A percentile compares a stretch with the other conserved stretches of the same genome.
Conservation (phyloP, 208 protist genomes). For the Acanthamoeba divionensis region DNA sequence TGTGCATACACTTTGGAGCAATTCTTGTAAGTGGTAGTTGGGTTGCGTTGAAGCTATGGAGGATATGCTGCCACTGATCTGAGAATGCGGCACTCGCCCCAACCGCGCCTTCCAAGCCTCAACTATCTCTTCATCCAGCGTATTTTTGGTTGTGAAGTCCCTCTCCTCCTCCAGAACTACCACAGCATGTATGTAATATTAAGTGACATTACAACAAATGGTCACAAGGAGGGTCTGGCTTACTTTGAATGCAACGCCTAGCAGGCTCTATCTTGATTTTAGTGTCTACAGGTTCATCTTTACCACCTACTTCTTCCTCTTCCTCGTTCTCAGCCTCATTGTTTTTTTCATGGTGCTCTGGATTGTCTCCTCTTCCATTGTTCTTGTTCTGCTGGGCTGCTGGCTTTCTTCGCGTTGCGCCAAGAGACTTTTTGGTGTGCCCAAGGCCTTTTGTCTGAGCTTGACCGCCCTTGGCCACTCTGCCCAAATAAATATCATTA, state of each 20-base stretch:
- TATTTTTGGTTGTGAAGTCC: background rate
- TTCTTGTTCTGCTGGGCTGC: too few relatives aligned
- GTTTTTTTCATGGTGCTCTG: background rate
- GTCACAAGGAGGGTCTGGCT: background rate
- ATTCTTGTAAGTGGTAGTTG: background rate
- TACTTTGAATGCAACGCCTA: conserved; percentile 2
- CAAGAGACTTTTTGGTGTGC: too few relatives aligned
- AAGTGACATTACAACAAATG: background rate
- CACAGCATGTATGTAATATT: background rate
- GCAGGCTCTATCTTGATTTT: background rate
- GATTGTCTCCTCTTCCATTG: too few relatives aligned
- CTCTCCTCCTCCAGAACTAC: background rate
- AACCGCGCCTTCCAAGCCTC: conserved; percentile 27
- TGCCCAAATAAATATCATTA: too few relatives aligned
- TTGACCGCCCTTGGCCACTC: too few relatives aligned
- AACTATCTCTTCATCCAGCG: conserved; percentile 27
- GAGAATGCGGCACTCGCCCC: background rate
- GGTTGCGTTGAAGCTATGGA: background rate
- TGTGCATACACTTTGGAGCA: background rate
- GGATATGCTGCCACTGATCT: background rate
- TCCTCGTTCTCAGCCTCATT: background rate
- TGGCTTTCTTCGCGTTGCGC: too few relatives aligned
- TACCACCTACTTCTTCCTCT: background rate
- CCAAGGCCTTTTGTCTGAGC: too few relatives aligned
- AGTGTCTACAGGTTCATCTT: background rate